Conservation (phyloP, 1,284 basidiomycete genomes). For the Cutaneotrichosporon cutaneum region DNA sequence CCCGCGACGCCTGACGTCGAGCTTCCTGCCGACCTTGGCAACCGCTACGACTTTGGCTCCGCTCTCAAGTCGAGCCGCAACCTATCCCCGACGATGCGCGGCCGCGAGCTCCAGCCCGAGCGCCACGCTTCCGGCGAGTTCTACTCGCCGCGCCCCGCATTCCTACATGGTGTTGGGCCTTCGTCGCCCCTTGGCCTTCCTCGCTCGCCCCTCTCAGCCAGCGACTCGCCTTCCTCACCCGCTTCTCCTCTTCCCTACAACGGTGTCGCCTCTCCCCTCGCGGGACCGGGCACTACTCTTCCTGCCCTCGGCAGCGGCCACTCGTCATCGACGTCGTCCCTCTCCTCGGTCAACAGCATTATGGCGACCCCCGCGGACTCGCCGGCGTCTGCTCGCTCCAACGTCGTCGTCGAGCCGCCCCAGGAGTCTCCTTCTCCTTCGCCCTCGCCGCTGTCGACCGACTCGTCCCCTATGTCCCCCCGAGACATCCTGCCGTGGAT, state of each 20-base stretch:
- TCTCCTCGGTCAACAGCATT: conserved; percentile 13
- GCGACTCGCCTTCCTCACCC: conserved; percentile 12
- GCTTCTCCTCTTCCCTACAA: conserved; percentile 16
- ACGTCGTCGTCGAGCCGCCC: conserved; percentile 10
- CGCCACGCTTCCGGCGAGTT: conserved; percentile 41
- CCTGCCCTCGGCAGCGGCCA: conserved; percentile 16
- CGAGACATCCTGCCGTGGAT: conserved; percentile 32
- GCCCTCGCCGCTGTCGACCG: conserved; percentile 24
- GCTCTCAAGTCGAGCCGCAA: conserved; percentile 53
- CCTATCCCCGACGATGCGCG: conserved; percentile 22
- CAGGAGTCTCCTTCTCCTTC: conserved; percentile 37
- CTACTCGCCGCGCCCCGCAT: conserved; percentile 41
- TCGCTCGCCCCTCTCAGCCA: conserved; percentile 11
- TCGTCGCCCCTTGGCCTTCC: conserved; percentile 11
- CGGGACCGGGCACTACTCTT: conserved; percentile 1
- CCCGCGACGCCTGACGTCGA: conserved; percentile 4
- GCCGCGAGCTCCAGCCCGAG: conserved; percentile 13
- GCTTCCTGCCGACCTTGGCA: conserved; percentile 27
- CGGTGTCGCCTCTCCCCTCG: conserved; percentile 16
- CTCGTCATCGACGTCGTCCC: conserved; percentile 16
- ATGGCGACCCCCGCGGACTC: conserved; percentile 24
- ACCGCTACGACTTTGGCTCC: conserved; percentile 58
- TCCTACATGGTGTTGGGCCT: conserved; percentile 21
- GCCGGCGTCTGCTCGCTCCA: conserved; percentile 8
- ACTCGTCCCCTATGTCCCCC: conserved; percentile 35